Percentiles rank a stretch among this genome's conserved stretches.
Conservation (phyloP, 371 early-diverging fungal genomes). For the Batkoa obscura region DNA sequence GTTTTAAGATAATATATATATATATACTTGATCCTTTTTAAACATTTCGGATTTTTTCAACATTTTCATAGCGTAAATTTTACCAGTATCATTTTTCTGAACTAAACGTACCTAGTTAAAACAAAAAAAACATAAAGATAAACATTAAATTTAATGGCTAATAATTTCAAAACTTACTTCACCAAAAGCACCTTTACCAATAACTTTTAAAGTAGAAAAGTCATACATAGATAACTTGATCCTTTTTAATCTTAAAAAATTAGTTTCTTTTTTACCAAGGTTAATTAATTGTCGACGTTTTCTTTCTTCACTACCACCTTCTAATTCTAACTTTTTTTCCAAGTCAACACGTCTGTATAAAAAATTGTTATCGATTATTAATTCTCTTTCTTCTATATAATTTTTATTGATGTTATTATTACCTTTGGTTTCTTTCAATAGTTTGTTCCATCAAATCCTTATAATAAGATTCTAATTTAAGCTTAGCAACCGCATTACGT, state of each 20-base stretch:
- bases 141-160: background rate
- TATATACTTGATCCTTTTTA: slow-evolving; percentile 79
- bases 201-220: slow-evolving; percentile 93
- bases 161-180: slow-evolving; percentile 38
- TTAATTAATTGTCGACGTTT: slow-evolving; percentile 58
- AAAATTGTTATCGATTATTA: slow-evolving; percentile 5
- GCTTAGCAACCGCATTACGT: slow-evolving; percentile 66
- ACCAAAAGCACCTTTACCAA: slow-evolving; percentile 99
- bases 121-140: too few species aligned
- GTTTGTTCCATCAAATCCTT: slow-evolving; percentile 67
- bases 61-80: slow-evolving; percentile 96
- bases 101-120: slow-evolving; percentile 60
- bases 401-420: slow-evolving; percentile 3
- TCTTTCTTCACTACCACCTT: slow-evolving; percentile 69
- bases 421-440: slow-evolving; percentile 72
- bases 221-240: slow-evolving; percentile 84
- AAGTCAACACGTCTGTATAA: slow-evolving; percentile 46
- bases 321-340: slow-evolving; percentile 48
- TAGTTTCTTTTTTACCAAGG: slow-evolving; percentile 79
- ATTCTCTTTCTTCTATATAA: background rate
- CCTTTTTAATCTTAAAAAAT: slow-evolving; percentile 78
- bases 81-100: slow-evolving; percentile 89
- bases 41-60: slow-evolving; percentile 91
- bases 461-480: slow-evolving; percentile 76
- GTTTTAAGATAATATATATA: background rate